phyloP scores from a whole-genome alignment of 164 flowering plant genomes.

The Vitis amurensis region DNA sequence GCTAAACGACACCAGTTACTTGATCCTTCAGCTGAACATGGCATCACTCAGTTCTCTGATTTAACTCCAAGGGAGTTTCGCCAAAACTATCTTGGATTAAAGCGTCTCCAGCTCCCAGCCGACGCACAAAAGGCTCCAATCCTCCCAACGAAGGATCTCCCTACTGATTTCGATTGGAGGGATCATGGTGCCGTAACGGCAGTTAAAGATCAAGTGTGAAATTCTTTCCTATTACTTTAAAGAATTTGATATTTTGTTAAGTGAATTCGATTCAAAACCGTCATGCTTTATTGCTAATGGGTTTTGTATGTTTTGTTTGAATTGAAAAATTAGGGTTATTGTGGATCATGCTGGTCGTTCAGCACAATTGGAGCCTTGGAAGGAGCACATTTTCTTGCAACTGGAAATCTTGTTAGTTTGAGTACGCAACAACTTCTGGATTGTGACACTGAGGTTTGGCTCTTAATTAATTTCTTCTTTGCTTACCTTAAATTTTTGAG shows the following conservation, averaged over 20 bases:
- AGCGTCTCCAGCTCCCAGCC: slow-evolving; percentile 38
- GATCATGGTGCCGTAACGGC: slow-evolving; percentile 83
- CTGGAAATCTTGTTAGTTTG: slow-evolving; percentile 80
- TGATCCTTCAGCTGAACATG: slow-evolving; percentile 88
- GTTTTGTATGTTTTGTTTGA: neutral
- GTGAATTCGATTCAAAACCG: too few relatives aligned
- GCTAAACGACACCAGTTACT: slow-evolving; percentile 72
- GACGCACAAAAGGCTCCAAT: slow-evolving; percentile 78
- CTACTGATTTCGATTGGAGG: slow-evolving; percentile 87
- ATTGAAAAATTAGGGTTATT: slow-evolving; percentile 56
- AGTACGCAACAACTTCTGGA: slow-evolving; percentile 97
- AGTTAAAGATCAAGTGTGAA: slow-evolving; percentile 85
- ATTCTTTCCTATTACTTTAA: neutral
- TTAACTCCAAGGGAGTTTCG: slow-evolving; percentile 78
- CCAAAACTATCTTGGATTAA: slow-evolving; percentile 54
- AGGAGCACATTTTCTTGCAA: slow-evolving; percentile 78
- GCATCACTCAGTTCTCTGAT: slow-evolving; percentile 89
- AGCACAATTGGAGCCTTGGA: slow-evolving; percentile 91
- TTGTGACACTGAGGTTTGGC: slow-evolving; percentile 82
- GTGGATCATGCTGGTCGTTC: slow-evolving; percentile 98
- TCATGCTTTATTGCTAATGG: neutral
- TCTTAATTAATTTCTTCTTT: neutral
- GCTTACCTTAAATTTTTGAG: neutral
- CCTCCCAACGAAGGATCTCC: slow-evolving; percentile 79
- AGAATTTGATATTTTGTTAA: too few relatives aligned